These are phyloP conservation scores for Retiboletus flavoniger DNA, from an alignment of 1,284 basidiomycete species.

Conservation along the genomic window DNA sequence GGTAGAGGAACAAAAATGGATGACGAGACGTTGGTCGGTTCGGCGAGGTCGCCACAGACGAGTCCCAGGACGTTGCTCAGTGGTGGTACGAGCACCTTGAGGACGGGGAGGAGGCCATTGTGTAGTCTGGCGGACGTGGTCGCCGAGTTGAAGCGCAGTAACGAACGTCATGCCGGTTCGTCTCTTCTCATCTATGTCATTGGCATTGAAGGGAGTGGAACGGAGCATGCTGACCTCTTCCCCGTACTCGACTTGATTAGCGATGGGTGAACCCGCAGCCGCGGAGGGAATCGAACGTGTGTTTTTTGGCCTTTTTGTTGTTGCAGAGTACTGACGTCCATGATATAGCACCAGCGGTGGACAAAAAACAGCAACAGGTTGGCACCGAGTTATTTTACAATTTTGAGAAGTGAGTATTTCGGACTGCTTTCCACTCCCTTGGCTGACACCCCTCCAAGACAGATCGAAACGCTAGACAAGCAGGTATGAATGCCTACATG, in stretches of 20 bases:
- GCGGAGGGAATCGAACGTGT: constrained; percentile 24
- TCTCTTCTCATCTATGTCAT: background rate
- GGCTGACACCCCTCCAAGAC: constrained; percentile 15
- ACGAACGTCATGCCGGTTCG: constrained; percentile 19
- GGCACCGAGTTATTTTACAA: constrained; percentile 24
- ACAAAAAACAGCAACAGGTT: constrained; percentile 27
- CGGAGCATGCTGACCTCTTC: background rate
- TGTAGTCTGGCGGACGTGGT: constrained; percentile 26
- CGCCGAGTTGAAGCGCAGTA: constrained; percentile 19
- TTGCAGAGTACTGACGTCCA: background rate
- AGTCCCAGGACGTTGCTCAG: constrained; percentile 20
- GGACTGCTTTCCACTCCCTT: background rate
- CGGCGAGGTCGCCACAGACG: constrained; percentile 17
- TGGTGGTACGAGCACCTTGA: constrained; percentile 5
- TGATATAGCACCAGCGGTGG: constrained; percentile 20
- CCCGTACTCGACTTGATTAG: constrained; percentile 5
- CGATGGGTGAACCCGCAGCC: constrained; percentile 22
- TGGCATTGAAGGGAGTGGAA: background rate
- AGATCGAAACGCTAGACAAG: constrained; percentile 33
- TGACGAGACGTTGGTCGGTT: constrained; percentile 28
- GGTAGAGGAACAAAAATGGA: constrained; percentile 16
- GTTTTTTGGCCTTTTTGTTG: background rate
- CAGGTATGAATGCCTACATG: constrained; percentile 21
- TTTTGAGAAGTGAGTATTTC: constrained; percentile 30
- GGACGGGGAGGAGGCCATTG: constrained; percentile 4